Evolutionary conservation across 306 rosid species (phyloP), one percentile per base, ranked within the genome.

Genomic region (Begonia masoniana): DNA sequence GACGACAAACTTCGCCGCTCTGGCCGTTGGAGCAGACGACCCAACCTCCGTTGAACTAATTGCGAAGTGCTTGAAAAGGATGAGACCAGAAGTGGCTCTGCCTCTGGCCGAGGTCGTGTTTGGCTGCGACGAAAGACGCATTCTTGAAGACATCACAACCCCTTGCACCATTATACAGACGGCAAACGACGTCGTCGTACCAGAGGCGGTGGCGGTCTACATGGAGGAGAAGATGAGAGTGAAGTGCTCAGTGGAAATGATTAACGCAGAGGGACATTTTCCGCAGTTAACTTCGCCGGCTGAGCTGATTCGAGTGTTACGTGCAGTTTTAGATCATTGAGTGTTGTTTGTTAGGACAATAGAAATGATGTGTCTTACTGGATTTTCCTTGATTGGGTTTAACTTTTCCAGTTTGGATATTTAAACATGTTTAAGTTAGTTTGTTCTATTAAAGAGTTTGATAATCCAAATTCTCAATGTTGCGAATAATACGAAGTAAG

Each of bases 91-190:
- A 13, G 74, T 74, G 56, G 65, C 86, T 53, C 26, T 78, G 2
- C 54, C 84, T 11, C 23, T 86, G n/a, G 99, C 88, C 9, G 81
- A 71, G 65, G 71, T 68, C 1, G 86, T 91, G 68, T 91, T 86
- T 76, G 50, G 54, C 39, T 43, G 65, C 15, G 99, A 91, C 47
- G 71, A 79, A 54, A 67, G 99, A 62, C 75, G 78, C 3, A 10
- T 71, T 49, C 88, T 91, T 9, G 84, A 76, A 19, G 76, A 76
- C 66, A 84, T 91, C 42, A 74, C 62, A 48, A 77, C 78, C 51
- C 91, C 96, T 43, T 78, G 92, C 82, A 81, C 86, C 3, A 78
- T 91, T 35, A 69, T 91, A 60, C 94, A 77, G 55, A 62, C 81
- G 12, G 49, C 65, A 47, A 51, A 13, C 51, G 99, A 91, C 68